Percentiles rank a stretch among this genome's conserved stretches.
phyloP scores from a whole-genome alignment of 1,284 basidiomycete species.

The Trichosporon faecale region DNA sequence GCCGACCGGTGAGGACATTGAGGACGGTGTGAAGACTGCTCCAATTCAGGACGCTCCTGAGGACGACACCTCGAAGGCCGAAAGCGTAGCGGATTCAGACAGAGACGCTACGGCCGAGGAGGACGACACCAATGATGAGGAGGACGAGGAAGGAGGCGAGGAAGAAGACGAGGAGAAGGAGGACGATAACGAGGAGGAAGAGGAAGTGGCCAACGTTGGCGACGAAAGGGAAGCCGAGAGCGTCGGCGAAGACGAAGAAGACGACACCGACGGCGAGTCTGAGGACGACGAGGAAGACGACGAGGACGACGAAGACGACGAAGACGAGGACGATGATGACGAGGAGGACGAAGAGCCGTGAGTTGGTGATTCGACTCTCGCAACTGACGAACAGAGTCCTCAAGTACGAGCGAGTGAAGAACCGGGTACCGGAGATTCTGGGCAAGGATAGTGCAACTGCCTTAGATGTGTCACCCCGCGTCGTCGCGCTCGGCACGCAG shows the following conservation, averaged over 20 bases:
- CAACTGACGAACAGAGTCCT: conserved; percentile 56
- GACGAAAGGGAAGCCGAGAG: background rate
- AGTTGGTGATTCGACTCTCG: conserved; percentile 4
- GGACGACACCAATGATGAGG: no score
- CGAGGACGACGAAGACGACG: conserved; percentile 9
- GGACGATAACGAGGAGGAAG: background rate
- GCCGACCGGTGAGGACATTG: no score
- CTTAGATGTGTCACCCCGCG: conserved; percentile 69
- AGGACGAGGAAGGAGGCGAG: background rate
- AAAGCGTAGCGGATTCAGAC: background rate
- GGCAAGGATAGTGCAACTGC: conserved; percentile 84
- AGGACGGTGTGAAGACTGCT: no score
- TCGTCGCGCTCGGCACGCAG: conserved; percentile 83
- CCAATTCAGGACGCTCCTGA: no score
- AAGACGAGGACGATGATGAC: conserved; percentile 21
- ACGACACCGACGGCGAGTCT: conserved; percentile 50
- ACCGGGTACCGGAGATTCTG: conserved; percentile 72
- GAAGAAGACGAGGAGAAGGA: background rate
- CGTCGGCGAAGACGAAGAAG: conserved; percentile 3
- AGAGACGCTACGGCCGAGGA: no score
- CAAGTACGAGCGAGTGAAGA: conserved; percentile 82
- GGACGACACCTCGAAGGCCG: background rate
- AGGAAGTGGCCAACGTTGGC: background rate
- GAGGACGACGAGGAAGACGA: conserved; percentile 57
- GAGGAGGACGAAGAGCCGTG: conserved; percentile 52